Evolutionary conservation across 495 filamentous ascomycete genomes (phyloP), one percentile per base, ranked within the genome.

Genomic region (Aspergillus campestris): DNA sequence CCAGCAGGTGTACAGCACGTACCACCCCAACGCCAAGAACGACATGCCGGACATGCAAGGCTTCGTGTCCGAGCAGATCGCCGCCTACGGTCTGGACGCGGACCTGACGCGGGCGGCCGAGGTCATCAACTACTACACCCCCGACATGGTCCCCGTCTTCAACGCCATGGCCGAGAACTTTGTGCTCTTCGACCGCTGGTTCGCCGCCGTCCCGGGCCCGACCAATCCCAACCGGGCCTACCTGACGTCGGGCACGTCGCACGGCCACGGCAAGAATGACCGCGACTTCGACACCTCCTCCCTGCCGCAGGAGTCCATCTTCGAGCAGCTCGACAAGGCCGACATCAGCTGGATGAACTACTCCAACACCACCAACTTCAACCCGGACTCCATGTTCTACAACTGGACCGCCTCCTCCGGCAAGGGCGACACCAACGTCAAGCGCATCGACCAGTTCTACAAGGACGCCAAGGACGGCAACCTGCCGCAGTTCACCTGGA

Each of bases 281-380:
- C 52, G 56, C 15, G 55, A 49, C 36, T 75, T 74, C 53, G 55
- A 61, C 13, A 57, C 52, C 29, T 68, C 64, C n/a, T 56, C 57
- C 7, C 51, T 77, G 8, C 67, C 68, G 8, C 70, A 72, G 46
- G 58, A 55, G 11, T 70, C 66, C 31, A 67, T 78, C 38, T 78
- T 78, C 52, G 59, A 78, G 48, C 65, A 71, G 34, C 52, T 75
- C 1, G 61, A 60, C 0, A 64, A 70, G 12, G 61, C 61, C 34
- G 53, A 55, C 35, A 66, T 73, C 42, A 59, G 56, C 18, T 78
- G 71, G 74, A 65, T 61, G 36, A 76, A 78, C 58, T 75, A 75
- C 53, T 64, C 69, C 39, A 70, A 71, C 56, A 61, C 60, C 40
- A 66, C 62, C 3, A 53, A 50, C 14, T 67, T 66, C 50, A 51